Evolutionary conservation across 177 flowering plant genomes (phyloP).

Genomic region (Vitis hybrid): DNA sequence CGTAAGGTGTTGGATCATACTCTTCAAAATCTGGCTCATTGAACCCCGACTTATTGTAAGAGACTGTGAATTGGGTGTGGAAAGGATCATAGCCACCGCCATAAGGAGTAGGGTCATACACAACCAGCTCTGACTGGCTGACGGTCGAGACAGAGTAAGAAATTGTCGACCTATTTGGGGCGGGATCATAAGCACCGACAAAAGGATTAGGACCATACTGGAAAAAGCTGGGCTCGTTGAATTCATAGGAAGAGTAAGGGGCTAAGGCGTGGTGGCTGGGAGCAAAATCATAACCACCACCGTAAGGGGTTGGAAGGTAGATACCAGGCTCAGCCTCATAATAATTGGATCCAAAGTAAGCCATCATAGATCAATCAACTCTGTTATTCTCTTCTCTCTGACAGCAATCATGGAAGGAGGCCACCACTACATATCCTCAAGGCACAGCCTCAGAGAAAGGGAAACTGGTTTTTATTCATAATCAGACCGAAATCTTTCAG

Average conservation of each 20-base stretch:
- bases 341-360: constrained; percentile 16
- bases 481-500: no score
- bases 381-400: no score
- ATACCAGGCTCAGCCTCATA: constrained; percentile 6
- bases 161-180: neutral
- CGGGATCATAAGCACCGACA: neutral
- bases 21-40: constrained; percentile 45
- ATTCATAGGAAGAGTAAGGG: constrained; percentile 9
- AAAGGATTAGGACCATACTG: constrained; percentile 14
- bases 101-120: constrained; percentile 3
- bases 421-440: no score
- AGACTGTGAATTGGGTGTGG: constrained; percentile 15
- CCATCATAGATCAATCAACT: constrained; percentile 11
- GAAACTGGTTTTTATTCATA: no score
- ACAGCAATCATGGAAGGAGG: no score
- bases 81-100: neutral
- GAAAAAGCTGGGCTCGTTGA: neutral
- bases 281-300: neutral
- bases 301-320: neutral
- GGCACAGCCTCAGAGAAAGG: no score
- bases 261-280: neutral
- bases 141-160: constrained; percentile 18
- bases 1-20: constrained; percentile 77
- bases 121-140: constrained; percentile 12
- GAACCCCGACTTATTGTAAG: constrained; percentile 25